Conservation (phyloP, 2,329 filamentous ascomycete species). For the Eutypa lata region DNA sequence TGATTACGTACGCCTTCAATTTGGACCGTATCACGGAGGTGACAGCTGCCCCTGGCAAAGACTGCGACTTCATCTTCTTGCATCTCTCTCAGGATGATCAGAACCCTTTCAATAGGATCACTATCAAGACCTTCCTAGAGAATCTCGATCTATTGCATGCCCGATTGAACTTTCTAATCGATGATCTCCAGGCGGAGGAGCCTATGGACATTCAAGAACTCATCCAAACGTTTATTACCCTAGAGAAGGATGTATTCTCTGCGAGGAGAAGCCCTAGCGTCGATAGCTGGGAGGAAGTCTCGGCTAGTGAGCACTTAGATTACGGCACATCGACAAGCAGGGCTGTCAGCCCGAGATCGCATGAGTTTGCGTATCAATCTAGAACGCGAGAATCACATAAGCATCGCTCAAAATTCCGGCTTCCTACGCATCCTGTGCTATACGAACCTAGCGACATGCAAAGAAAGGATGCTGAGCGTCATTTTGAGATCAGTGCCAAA, state of each 20-base stretch:
- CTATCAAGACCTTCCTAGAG: conserved; percentile 90
- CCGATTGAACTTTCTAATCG: conserved; percentile 80
- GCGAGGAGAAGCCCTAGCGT: conserved; percentile 66
- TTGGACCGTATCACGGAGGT: conserved; percentile 81
- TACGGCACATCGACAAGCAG: conserved; percentile 50
- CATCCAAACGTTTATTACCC: conserved; percentile 67
- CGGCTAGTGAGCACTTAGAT: conserved; percentile 56
- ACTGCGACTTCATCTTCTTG: conserved; percentile 90
- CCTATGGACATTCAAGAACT: conserved; percentile 66
- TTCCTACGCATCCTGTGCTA: conserved; percentile 75
- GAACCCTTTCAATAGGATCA: conserved; percentile 68
- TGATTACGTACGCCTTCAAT: conserved; percentile 75
- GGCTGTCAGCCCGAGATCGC: conserved; percentile 29
- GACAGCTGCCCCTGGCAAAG: conserved; percentile 81
- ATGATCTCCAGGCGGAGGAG: conserved; percentile 71
- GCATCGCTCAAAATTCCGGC: conserved; percentile 67
- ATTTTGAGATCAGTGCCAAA: conserved; percentile 90
- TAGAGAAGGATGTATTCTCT: conserved; percentile 62
- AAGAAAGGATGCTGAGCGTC: conserved; percentile 69
- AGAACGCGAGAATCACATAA: conserved; percentile 33
- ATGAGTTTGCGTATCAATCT: conserved; percentile 35
- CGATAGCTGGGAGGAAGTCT: conserved; percentile 89
- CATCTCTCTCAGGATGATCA: conserved; percentile 65
- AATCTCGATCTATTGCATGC: conserved; percentile 78
- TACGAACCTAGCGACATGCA: conserved; percentile 84